These are phyloP conservation scores for Colletotrichum sp. DNA, from an alignment of 2,329 filamentous ascomycete genomes.

Conservation along the genomic window DNA sequence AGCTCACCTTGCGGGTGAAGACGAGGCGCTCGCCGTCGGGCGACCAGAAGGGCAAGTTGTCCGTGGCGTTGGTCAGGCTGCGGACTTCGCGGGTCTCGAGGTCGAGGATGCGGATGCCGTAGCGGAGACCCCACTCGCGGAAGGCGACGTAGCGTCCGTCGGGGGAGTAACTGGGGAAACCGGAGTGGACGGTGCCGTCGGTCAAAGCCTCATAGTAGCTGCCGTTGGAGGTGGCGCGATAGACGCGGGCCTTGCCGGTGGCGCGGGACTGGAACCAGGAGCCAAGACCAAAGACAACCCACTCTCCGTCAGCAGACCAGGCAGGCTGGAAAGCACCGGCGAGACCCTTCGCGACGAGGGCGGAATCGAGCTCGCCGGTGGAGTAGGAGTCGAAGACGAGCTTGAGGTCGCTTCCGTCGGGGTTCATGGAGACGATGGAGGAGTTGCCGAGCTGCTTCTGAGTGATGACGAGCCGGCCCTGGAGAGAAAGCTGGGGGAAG, in stretches of 20 bases:
- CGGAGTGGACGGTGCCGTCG: constrained; percentile 4
- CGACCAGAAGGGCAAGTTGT: constrained; percentile 7
- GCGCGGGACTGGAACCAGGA: constrained; percentile 5
- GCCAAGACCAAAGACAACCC: background rate
- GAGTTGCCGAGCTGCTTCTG: constrained; percentile 16
- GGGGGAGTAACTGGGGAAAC: constrained; percentile 1
- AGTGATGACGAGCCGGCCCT: constrained; percentile 1
- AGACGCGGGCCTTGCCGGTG: constrained; percentile 1
- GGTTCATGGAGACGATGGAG: constrained; percentile 14
- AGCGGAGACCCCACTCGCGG: constrained; percentile 7
- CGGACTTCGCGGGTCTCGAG: background rate
- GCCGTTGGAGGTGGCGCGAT: background rate
- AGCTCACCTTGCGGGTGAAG: constrained; percentile 3
- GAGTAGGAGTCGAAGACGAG: constrained; percentile 11
- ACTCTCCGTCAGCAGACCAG: background rate
- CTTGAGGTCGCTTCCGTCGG: constrained; percentile 2
- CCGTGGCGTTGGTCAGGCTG: background rate
- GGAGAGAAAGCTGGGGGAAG: constrained; percentile 7
- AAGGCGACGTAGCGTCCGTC: background rate
- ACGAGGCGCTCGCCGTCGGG: constrained; percentile 7
- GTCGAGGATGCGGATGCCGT: background rate
- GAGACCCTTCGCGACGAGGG: background rate
- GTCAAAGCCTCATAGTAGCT: constrained; percentile 1
- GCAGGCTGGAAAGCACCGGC: constrained; percentile 2
- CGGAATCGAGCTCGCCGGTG: background rate